Evolutionary conservation across 805 yeast genomes (phyloP).

Genomic region (Cyberlindnera bimundalis): DNA sequence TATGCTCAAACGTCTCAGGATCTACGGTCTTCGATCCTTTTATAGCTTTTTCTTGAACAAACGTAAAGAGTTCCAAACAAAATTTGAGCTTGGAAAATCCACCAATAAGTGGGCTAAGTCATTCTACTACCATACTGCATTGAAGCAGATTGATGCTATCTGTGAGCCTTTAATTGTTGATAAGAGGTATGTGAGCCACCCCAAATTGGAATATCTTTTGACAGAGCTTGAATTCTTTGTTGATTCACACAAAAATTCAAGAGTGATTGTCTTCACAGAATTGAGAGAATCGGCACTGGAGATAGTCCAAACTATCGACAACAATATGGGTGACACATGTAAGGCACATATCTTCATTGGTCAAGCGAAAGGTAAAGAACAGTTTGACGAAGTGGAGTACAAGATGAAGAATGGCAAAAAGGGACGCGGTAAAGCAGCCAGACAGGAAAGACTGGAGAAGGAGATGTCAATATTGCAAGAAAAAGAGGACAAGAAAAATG

Average conservation of each 20-base stretch:
- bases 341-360: slow-evolving; percentile 91
- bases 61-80: slow-evolving; percentile 52
- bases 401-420: slow-evolving; percentile 41
- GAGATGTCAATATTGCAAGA: slow-evolving; percentile 29
- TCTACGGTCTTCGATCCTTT: slow-evolving; percentile 82
- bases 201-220: slow-evolving; percentile 60
- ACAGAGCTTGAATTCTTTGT: slow-evolving; percentile 59
- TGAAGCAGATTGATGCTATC: slow-evolving; percentile 40
- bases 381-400: slow-evolving; percentile 55
- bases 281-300: slow-evolving; percentile 88
- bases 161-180: slow-evolving; percentile 44
- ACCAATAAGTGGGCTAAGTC: slow-evolving; percentile 59
- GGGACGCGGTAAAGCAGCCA: slow-evolving; percentile 39
- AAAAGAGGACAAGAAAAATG: slow-evolving; percentile 31
- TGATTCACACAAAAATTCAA: slow-evolving; percentile 45
- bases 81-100: slow-evolving; percentile 56
- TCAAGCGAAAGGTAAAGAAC: slow-evolving; percentile 74
- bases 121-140: slow-evolving; percentile 51
- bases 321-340: slow-evolving; percentile 32
- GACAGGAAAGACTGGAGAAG: slow-evolving; percentile 31
- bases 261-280: slow-evolving; percentile 86
- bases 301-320: slow-evolving; percentile 63
- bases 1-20: slow-evolving; percentile 61
- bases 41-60: slow-evolving; percentile 62
- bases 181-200: slow-evolving; percentile 54